Evolutionary conservation across 1,284 basidiomycete genomes (phyloP).

Genomic region (Wallemia mellicola): DNA sequence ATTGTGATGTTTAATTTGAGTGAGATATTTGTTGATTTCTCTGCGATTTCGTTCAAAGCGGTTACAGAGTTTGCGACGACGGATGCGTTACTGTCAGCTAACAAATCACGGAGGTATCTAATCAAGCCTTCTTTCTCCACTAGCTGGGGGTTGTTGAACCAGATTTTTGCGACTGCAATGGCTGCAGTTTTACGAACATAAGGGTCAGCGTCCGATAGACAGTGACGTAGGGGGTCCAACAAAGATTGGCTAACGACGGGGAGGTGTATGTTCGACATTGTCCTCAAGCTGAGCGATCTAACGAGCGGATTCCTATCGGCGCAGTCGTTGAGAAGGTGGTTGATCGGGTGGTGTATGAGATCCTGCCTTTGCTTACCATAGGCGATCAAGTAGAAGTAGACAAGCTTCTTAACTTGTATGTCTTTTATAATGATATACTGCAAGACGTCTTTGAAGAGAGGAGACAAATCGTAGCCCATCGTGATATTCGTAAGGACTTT

Average conservation of each 20-base stretch:
- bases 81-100: constrained; percentile 77
- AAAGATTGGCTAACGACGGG: constrained; percentile 48
- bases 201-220: constrained; percentile 62
- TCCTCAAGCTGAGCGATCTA: constrained; percentile 68
- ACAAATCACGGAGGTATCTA: constrained; percentile 50
- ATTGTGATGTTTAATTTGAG: constrained; percentile 54
- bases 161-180: constrained; percentile 68
- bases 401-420: constrained; percentile 96
- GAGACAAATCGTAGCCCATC: constrained; percentile 89
- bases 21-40: constrained; percentile 61
- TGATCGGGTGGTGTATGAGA: constrained; percentile 58
- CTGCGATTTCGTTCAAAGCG: constrained; percentile 65
- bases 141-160: constrained; percentile 47
- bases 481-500: constrained; percentile 88
- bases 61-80: constrained; percentile 86
- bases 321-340: constrained; percentile 67
- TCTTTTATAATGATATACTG: constrained; percentile 61
- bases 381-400: constrained; percentile 71
- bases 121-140: constrained; percentile 65
- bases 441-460: constrained; percentile 62
- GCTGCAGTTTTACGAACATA: constrained; percentile 92
- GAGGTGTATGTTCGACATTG: constrained; percentile 82
- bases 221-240: constrained; percentile 54
- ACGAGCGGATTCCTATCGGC: constrained; percentile 73
- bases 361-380: constrained; percentile 68